These are phyloP conservation scores for Filobasidium uniguttulatum DNA, from an alignment of 1,284 basidiomycete genomes.

Conservation along the genomic window DNA sequence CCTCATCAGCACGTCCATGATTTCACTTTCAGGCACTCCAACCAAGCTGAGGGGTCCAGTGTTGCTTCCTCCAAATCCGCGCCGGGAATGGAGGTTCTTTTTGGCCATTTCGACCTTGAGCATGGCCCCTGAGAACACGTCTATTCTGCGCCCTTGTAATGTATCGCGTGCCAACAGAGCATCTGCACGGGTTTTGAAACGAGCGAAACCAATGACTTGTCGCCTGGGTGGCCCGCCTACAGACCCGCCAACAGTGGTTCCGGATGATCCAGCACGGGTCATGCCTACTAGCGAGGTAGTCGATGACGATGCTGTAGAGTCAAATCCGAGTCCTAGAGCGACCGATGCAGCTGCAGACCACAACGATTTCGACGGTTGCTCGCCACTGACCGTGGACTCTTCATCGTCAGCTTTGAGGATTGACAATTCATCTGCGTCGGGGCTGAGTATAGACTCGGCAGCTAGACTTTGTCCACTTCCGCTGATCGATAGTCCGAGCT, in stretches of 20 bases:
- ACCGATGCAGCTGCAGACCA: background rate
- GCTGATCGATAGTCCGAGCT: conserved; percentile 1
- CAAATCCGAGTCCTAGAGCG: background rate
- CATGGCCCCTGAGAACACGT: conserved; percentile 84
- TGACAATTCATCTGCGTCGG: too few relatives aligned
- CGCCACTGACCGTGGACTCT: background rate
- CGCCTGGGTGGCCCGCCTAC: conserved; percentile 35
- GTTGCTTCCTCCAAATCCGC: conserved; percentile 45
- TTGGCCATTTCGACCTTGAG: conserved; percentile 99
- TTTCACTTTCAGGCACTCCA: conserved; percentile 44
- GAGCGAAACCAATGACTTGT: conserved; percentile 96
- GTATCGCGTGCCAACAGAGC: conserved; percentile 78
- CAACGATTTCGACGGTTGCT: background rate
- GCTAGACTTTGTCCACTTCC: background rate
- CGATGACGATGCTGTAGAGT: conserved; percentile 10
- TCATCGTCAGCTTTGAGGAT: too few relatives aligned
- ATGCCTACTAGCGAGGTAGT: conserved; percentile 12
- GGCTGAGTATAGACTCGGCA: too few relatives aligned
- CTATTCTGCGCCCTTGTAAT: conserved; percentile 79
- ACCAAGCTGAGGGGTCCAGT: background rate
- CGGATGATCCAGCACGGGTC: conserved; percentile 4
- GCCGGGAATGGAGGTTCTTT: conserved; percentile 94
- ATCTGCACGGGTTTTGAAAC: conserved; percentile 77
- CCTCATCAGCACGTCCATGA: conserved; percentile 28
- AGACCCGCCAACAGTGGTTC: too few relatives aligned